These are phyloP conservation scores for Mrakia frigida DNA, from an alignment of 768 basidiomycete genomes.

Conservation along the genomic window DNA sequence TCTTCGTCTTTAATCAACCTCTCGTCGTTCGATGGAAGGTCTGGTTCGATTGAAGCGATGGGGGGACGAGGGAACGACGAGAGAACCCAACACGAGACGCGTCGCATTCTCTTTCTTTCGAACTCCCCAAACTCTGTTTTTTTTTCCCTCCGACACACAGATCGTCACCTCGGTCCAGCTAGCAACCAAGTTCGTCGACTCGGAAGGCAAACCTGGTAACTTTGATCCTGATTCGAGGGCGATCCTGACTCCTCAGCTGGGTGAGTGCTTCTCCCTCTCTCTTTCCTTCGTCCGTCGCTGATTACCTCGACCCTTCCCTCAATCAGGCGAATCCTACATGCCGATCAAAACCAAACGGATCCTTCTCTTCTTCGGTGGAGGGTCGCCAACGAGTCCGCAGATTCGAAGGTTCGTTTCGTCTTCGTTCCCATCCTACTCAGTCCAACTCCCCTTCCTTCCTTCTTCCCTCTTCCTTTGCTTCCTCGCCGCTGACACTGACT, in stretches of 20 bases:
- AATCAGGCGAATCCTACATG: background rate
- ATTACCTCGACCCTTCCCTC: background rate
- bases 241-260: slow-evolving; percentile 5
- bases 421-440: no score
- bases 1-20: no score
- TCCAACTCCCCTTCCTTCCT: background rate
- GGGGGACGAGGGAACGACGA: no score
- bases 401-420: background rate
- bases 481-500: background rate
- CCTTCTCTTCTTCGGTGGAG: slow-evolving; percentile 4
- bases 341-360: background rate
- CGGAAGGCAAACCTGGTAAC: slow-evolving; percentile 8
- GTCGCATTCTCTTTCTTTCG: background rate
- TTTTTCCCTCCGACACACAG: background rate
- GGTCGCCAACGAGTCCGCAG: background rate
- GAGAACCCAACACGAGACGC: no score
- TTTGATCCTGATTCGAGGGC: slow-evolving; percentile 7
- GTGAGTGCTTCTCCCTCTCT: background rate
- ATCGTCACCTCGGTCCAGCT: slow-evolving; percentile 13
- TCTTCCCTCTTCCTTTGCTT: background rate
- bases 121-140: no score
- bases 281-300: background rate
- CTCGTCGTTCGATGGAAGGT: no score
- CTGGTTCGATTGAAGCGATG: no score
- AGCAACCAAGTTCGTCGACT: slow-evolving; percentile 18